Evolutionary conservation across 2,329 filamentous ascomycete species (phyloP).

Genomic region (Thelonectria rubi): DNA sequence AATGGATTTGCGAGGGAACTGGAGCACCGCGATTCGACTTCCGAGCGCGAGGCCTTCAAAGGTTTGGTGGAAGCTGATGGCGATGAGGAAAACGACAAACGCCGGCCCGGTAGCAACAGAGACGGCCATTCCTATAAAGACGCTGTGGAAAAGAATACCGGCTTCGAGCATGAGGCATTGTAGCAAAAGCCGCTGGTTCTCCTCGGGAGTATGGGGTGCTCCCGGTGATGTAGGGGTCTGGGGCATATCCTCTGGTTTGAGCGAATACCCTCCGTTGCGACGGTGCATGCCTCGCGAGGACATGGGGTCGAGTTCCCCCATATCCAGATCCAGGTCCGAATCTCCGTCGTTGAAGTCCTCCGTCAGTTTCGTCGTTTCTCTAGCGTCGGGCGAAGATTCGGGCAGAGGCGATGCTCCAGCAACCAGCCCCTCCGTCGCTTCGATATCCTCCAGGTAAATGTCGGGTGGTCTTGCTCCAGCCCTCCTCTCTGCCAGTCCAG

Average conservation of each 20-base stretch:
- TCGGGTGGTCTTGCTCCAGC: conserved; percentile 55
- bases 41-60: conserved; percentile 90
- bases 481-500: conserved; percentile 52
- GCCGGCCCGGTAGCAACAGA: conserved; percentile 82
- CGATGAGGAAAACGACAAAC: conserved; percentile 81
- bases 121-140: conserved; percentile 89
- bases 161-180: conserved; percentile 84
- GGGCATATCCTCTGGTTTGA: conserved; percentile 43
- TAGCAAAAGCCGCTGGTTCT: conserved; percentile 73
- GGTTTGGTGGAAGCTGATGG: conserved; percentile 85
- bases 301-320: conserved; percentile 67
- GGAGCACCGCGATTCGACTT: conserved; percentile 83
- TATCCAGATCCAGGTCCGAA: conserved; percentile 66
- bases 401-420: conserved; percentile 67
- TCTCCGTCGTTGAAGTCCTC: conserved; percentile 55
- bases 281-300: conserved; percentile 36
- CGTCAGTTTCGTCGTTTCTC: conserved; percentile 41
- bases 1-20: conserved; percentile 76
- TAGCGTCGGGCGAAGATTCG: conserved; percentile 56
- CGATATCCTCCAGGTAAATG: conserved; percentile 62
- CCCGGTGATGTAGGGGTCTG: conserved; percentile 31
- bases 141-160: conserved; percentile 84
- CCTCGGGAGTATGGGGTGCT: conserved; percentile 56
- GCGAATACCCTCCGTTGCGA: conserved; percentile 45
- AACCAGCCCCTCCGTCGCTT: conserved; percentile 63